These are phyloP conservation scores for Aspergillus terreus DNA, from an alignment of 2,329 filamentous ascomycete genomes.

Conservation along the genomic window DNA sequence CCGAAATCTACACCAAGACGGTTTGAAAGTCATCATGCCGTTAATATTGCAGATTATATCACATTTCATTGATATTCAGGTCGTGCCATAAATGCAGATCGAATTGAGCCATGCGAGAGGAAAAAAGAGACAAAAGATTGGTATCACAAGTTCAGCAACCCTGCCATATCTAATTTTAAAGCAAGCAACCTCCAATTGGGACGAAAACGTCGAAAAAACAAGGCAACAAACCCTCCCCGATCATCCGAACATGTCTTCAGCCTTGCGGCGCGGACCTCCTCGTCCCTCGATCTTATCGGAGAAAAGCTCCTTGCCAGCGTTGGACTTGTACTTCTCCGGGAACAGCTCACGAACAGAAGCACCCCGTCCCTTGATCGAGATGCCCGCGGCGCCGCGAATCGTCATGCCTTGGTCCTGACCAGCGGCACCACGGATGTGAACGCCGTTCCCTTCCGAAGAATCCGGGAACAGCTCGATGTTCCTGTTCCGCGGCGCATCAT, in stretches of 20 bases:
- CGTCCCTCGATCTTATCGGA: conserved; percentile 57
- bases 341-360: conserved; percentile 66
- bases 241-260: conserved; percentile 69
- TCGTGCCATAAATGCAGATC: too few species aligned
- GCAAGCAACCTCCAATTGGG: not conserved
- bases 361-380: conserved; percentile 69
- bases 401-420: conserved; percentile 35
- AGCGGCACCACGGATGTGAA: conserved; percentile 62
- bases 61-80: not conserved
- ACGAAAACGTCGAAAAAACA: not conserved
- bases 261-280: conserved; percentile 59
- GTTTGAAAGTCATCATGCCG: too few species aligned
- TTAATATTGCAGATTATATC: not conserved
- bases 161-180: not conserved
- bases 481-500: conserved; percentile 22
- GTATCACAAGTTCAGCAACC: conserved; percentile 9
- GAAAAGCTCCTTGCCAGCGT: conserved; percentile 68
- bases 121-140: conserved; percentile 1
- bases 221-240: not conserved
- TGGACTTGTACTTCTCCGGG: conserved; percentile 56
- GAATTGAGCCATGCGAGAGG: not conserved
- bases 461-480: conserved; percentile 41
- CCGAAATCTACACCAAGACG: not conserved
- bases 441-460: conserved; percentile 30
- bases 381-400: conserved; percentile 46